A percentile compares a stretch with the other conserved stretches of the same genome.
phyloP scores from a whole-genome alignment of 2,329 filamentous ascomycete genomes.

The Macroventuria anomochaeta region DNA sequence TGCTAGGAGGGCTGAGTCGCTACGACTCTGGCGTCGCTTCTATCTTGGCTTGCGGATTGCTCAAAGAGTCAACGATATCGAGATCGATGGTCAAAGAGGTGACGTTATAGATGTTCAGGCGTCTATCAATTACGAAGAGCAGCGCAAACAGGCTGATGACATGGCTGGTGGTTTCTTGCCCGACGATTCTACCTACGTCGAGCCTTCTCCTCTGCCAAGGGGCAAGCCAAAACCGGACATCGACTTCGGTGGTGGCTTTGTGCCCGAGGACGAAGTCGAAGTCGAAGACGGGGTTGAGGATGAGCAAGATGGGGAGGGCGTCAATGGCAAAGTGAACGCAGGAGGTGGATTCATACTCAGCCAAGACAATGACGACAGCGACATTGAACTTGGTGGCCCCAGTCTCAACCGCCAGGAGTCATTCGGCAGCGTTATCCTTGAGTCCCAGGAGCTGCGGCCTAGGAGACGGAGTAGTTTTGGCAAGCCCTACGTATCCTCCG shows the following conservation, averaged over 20 bases:
- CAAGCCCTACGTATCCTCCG: slow-evolving; percentile 9
- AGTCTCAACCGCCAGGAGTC: slow-evolving; percentile 44
- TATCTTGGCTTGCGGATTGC: slow-evolving; percentile 70
- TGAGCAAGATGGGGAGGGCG: neutral
- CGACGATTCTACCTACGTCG: slow-evolving; percentile 56
- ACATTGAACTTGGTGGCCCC: slow-evolving; percentile 5
- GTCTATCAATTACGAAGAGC: slow-evolving; percentile 39
- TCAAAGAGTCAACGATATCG: slow-evolving; percentile 70
- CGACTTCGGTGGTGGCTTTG: slow-evolving; percentile 29
- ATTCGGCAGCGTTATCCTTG: slow-evolving; percentile 40
- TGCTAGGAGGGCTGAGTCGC: slow-evolving; percentile 55
- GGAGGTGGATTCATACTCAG: slow-evolving; percentile 18
- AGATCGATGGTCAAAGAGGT: slow-evolving; percentile 43
- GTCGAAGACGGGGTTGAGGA: neutral
- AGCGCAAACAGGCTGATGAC: slow-evolving; percentile 35
- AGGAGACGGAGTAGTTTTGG: slow-evolving; percentile 33
- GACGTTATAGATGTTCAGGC: slow-evolving; percentile 38
- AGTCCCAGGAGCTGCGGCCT: slow-evolving; percentile 36
- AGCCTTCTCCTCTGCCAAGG: too few species aligned
- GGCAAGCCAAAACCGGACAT: slow-evolving; percentile 4
- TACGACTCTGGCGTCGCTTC: slow-evolving; percentile 66
- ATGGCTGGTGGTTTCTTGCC: slow-evolving; percentile 52
- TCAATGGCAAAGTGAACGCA: too few species aligned
- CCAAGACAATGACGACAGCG: slow-evolving; percentile 21
- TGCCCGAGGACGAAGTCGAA: slow-evolving; percentile 13